A percentile compares a stretch with the other conserved stretches of the same genome.
These are phyloP conservation scores for Hericium erinaceus DNA, from an alignment of 768 basidiomycete species.

Conservation along the genomic window DNA sequence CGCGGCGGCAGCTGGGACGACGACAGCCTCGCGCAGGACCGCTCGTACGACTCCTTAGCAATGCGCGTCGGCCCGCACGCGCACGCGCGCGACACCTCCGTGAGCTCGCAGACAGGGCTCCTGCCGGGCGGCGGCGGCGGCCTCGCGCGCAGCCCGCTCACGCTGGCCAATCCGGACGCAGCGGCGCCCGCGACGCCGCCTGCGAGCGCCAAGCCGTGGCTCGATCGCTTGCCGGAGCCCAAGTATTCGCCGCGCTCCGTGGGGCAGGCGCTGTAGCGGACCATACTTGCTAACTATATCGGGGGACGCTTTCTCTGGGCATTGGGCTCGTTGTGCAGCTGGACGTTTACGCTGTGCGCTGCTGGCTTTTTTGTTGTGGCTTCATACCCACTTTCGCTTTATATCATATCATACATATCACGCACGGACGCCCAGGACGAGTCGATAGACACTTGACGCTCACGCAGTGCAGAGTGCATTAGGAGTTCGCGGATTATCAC, in stretches of 20 bases:
- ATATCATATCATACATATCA: too few species aligned
- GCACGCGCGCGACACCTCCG: background rate
- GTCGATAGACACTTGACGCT: too few species aligned
- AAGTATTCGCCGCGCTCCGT: background rate
- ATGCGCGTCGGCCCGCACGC: background rate
- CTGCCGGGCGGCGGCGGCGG: background rate
- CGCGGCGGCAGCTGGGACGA: conserved; percentile 1
- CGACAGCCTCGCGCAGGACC: background rate
- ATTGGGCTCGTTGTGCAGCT: background rate
- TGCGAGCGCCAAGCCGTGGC: background rate
- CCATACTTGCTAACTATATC: background rate
- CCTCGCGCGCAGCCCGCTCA: background rate
- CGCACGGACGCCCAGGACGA: too few species aligned
- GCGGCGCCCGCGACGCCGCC: background rate
- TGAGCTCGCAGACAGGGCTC: background rate
- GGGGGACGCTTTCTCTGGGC: background rate
- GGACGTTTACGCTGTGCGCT: too few species aligned
- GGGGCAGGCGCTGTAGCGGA: background rate
- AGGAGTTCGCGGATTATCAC: too few species aligned
- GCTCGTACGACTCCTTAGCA: background rate
- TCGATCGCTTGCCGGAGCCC: background rate
- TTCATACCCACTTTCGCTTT: too few species aligned
- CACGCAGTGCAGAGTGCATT: too few species aligned
- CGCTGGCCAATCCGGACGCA: conserved; percentile 3
- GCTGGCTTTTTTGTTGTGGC: too few species aligned